Percentiles rank a stretch among this genome's conserved stretches.
These are phyloP conservation scores for Sextonia rubra DNA, from an alignment of 164 flowering plant species.

Conservation along the genomic window DNA sequence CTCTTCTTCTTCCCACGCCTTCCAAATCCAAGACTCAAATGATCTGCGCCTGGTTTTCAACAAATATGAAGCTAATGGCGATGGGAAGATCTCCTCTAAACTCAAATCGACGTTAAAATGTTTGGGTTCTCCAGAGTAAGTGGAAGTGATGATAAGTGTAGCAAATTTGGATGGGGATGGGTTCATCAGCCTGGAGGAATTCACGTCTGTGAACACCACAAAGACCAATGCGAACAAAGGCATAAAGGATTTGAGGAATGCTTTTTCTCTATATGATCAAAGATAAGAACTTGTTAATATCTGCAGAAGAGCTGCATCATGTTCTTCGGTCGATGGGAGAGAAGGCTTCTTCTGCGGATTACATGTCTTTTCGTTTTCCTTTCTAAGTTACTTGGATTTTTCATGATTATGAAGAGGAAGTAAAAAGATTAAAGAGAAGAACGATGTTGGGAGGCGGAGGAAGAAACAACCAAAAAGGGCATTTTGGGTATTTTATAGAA, in stretches of 20 bases:
- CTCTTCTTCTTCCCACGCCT: slow-evolving; percentile 1
- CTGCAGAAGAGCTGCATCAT: slow-evolving; percentile 18
- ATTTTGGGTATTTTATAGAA: too few species aligned
- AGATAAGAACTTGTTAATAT: slow-evolving; percentile 16
- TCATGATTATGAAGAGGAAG: too few species aligned
- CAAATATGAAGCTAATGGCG: slow-evolving; percentile 15
- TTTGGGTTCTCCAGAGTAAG: slow-evolving; percentile 5
- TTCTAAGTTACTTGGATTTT: too few species aligned
- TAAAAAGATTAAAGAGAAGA: too few species aligned
- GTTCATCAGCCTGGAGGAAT: slow-evolving; percentile 17
- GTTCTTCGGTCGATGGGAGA: slow-evolving; percentile 15
- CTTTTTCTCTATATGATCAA: slow-evolving; percentile 15
- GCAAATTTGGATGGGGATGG: slow-evolving; percentile 20
- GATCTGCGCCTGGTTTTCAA: slow-evolving; percentile 16
- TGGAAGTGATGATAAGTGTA: slow-evolving; percentile 12
- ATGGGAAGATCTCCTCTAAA: slow-evolving; percentile 14
- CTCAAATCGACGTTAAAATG: slow-evolving; percentile 10
- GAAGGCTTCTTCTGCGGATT: slow-evolving; percentile 9
- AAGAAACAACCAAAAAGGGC: too few species aligned
- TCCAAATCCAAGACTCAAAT: slow-evolving; percentile 7
- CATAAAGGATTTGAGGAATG: slow-evolving; percentile 15
- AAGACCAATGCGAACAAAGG: slow-evolving; percentile 11
- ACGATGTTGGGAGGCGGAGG: too few species aligned
- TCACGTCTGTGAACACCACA: slow-evolving; percentile 9
- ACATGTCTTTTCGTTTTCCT: too few species aligned